Conservation (phyloP, 2,329 filamentous ascomycete genomes). For the Aureobasidium sp. region DNA sequence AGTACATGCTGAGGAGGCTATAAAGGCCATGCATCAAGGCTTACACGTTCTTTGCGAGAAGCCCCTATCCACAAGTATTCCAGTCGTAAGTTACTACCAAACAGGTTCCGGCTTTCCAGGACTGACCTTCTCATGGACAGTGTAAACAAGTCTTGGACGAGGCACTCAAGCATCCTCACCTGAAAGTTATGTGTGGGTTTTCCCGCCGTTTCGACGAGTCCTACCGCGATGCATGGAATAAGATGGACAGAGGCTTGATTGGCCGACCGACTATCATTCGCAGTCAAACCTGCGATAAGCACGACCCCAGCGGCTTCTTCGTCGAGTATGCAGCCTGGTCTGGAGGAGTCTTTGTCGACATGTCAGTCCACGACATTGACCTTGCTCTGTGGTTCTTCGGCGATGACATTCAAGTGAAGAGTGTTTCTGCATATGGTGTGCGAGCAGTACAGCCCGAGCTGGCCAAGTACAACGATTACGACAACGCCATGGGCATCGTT, state of each 20-base stretch:
- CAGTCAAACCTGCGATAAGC: constrained; percentile 38
- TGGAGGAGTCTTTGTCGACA: constrained; percentile 41
- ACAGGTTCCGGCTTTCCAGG: not conserved
- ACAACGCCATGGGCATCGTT: constrained; percentile 39
- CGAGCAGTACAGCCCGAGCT: constrained; percentile 33
- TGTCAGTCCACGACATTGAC: constrained; percentile 40
- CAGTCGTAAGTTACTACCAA: not conserved
- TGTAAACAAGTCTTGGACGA: constrained; percentile 27
- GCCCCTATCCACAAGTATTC: constrained; percentile 29
- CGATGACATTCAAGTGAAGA: constrained; percentile 30
- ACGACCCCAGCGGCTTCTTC: constrained; percentile 35
- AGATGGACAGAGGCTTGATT: constrained; percentile 31
- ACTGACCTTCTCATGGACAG: not conserved
- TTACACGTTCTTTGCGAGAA: constrained; percentile 35
- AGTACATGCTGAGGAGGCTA: constrained; percentile 30
- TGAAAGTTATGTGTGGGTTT: constrained; percentile 41
- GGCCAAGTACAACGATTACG: constrained; percentile 33
- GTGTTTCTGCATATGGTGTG: constrained; percentile 21
- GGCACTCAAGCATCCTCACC: constrained; percentile 30
- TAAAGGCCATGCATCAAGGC: constrained; percentile 30
- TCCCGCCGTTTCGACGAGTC: constrained; percentile 40
- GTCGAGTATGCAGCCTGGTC: constrained; percentile 35
- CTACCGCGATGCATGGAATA: constrained; percentile 33
- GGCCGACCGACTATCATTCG: constrained; percentile 36
- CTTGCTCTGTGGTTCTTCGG: constrained; percentile 37